Percentiles rank a stretch among this genome's conserved stretches.
Evolutionary conservation across 371 early-diverging fungal species (phyloP).

Genomic region (Mortierella sp.): DNA sequence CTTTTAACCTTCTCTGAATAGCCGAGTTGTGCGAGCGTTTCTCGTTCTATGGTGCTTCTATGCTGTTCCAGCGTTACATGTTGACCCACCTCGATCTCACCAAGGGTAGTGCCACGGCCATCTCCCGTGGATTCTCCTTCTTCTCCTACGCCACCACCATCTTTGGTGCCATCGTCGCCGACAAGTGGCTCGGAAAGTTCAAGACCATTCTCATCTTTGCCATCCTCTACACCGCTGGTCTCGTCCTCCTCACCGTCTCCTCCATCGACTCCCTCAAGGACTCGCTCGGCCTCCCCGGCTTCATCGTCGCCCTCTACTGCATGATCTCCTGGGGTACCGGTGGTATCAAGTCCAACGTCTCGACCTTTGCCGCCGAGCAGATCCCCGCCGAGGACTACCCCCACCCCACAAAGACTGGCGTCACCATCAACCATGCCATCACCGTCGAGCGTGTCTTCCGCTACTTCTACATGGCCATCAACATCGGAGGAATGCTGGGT

Average conservation of each 20-base stretch:
- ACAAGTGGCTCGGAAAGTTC: slow-evolving; percentile 87
- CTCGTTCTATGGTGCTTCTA: slow-evolving; percentile 81
- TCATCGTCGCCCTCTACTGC: slow-evolving; percentile 72
- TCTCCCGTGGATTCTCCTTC: slow-evolving; percentile 83
- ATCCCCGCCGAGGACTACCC: slow-evolving; percentile 54
- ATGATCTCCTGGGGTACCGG: slow-evolving; percentile 91
- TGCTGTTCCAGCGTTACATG: slow-evolving; percentile 80
- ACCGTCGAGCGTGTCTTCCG: slow-evolving; percentile 72
- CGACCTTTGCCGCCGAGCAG: slow-evolving; percentile 82
- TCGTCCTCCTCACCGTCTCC: slow-evolving; percentile 74
- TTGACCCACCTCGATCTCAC: slow-evolving; percentile 59
- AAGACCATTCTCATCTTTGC: slow-evolving; percentile 81
- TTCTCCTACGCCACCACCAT: slow-evolving; percentile 86
- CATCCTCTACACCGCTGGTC: slow-evolving; percentile 76
- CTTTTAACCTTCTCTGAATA: not conserved
- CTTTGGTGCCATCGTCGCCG: slow-evolving; percentile 85
- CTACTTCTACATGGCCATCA: slow-evolving; percentile 89
- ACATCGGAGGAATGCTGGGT: slow-evolving; percentile 78
- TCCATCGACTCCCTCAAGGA: slow-evolving; percentile 66
- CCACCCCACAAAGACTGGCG: slow-evolving; percentile 59
- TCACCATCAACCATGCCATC: slow-evolving; percentile 62
- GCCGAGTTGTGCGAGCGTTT: slow-evolving; percentile 79
- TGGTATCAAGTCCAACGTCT: slow-evolving; percentile 88
- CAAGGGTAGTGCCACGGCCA: slow-evolving; percentile 75
- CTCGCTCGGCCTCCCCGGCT: slow-evolving; percentile 73